Percentiles rank a stretch among this genome's conserved stretches.
Evolutionary conservation across 371 early-diverging fungal genomes (phyloP).

Genomic region (Haplosporangium sp.): DNA sequence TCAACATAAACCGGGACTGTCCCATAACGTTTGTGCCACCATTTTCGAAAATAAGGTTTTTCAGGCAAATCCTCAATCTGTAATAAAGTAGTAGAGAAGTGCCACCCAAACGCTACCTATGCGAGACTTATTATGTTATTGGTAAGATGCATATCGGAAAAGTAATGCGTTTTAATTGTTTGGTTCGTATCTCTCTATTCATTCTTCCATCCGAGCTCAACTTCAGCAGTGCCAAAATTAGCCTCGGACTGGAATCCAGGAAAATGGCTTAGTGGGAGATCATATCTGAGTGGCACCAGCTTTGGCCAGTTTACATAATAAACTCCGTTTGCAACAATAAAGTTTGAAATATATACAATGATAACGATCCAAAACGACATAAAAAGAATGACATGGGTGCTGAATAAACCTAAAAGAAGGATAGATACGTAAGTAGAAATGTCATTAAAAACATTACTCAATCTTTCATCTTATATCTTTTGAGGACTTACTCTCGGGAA

Average conservation of each 20-base stretch:
- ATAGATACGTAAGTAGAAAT: not conserved
- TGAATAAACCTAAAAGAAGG: slow-evolving; percentile 15
- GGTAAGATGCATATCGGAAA: not conserved
- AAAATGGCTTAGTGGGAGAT: slow-evolving; percentile 18
- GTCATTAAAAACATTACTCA: not conserved
- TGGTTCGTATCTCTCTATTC: slow-evolving; percentile 21
- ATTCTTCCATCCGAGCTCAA: slow-evolving; percentile 57
- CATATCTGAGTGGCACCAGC: slow-evolving; percentile 37
- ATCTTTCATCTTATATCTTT: too few species aligned
- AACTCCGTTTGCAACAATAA: slow-evolving; percentile 36
- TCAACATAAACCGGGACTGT: not conserved
- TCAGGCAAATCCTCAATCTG: too few species aligned
- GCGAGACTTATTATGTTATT: too few species aligned
- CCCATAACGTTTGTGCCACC: too few species aligned
- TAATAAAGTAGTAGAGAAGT: too few species aligned
- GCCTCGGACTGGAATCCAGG: slow-evolving; percentile 15
- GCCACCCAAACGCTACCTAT: too few species aligned
- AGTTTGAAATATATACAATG: slow-evolving; percentile 16
- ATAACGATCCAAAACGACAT: slow-evolving; percentile 43
- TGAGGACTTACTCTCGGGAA: slow-evolving; percentile 38
- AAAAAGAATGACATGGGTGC: slow-evolving; percentile 32
- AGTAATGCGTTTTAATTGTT: too few species aligned
- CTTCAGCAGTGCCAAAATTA: slow-evolving; percentile 29
- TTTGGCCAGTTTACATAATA: slow-evolving; percentile 54
- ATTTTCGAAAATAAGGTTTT: too few species aligned